Evolutionary conservation across 257 asterid genomes (phyloP).

Genomic region (Ligustrum vulgare): DNA sequence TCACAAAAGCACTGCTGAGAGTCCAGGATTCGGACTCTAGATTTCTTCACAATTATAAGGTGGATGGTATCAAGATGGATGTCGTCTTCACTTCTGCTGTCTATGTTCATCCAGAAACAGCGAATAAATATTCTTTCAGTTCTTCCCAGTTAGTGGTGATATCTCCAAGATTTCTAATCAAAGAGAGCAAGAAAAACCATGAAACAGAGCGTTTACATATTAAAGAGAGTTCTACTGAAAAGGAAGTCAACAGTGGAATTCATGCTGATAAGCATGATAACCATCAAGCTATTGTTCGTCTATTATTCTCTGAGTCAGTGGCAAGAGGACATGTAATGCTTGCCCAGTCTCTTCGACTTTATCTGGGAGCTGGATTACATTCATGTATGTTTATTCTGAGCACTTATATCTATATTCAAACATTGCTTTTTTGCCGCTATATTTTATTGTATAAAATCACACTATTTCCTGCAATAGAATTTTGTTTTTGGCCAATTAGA

Average conservation of each 20-base stretch:
- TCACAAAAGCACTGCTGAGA: conserved; percentile 68
- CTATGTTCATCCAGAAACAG: conserved; percentile 88
- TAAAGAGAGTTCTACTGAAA: conserved; percentile 43
- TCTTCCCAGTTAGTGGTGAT: conserved; percentile 64
- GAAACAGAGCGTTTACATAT: conserved; percentile 33
- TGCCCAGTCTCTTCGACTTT: conserved; percentile 77
- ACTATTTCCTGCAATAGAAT: background rate
- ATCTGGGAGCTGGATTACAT: conserved; percentile 78
- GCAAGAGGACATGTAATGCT: conserved; percentile 92
- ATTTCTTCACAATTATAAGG: conserved; percentile 45
- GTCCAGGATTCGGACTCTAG: conserved; percentile 53
- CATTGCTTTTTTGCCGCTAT: background rate
- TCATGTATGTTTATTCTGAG: conserved; percentile 64
- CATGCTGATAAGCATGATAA: conserved; percentile 34
- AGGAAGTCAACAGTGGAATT: conserved; percentile 49
- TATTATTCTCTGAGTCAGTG: conserved; percentile 72
- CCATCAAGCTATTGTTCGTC: conserved; percentile 43
- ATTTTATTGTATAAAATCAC: background rate
- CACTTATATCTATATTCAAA: background rate
- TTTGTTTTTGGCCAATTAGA: background rate
- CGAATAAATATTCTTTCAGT: conserved; percentile 52
- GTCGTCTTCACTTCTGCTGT: conserved; percentile 71
- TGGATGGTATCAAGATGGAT: conserved; percentile 54
- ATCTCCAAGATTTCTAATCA: conserved; percentile 47
- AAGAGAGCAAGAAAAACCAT: conserved; percentile 45